Conservation (phyloP, 257 asterid genomes). For the Hygrophila difformis region DNA sequence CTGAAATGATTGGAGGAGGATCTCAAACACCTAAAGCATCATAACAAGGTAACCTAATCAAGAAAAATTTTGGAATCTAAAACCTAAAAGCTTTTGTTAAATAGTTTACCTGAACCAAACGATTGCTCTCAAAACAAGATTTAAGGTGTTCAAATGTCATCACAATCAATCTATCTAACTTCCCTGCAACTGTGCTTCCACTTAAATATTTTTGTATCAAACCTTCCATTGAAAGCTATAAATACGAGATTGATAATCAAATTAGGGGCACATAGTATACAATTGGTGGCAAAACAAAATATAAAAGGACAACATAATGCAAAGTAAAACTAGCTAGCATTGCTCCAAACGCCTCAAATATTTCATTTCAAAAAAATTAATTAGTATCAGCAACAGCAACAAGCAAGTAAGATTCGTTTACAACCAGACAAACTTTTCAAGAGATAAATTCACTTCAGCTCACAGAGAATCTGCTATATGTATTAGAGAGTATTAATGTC, state of each 20-base stretch:
- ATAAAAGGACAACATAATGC: too few species aligned
- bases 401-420: too few species aligned
- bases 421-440: too few species aligned
- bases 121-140: conserved; percentile 48
- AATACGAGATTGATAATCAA: conserved; percentile 12
- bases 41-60: conserved; percentile 16
- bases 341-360: too few species aligned
- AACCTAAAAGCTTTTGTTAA: background rate
- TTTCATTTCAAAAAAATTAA: too few species aligned
- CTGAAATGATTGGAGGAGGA: conserved; percentile 72
- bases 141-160: conserved; percentile 67
- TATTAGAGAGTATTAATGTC: too few species aligned
- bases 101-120: conserved; percentile 46
- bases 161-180: conserved; percentile 79
- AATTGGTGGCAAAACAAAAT: too few species aligned
- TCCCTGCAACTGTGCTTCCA: conserved; percentile 49
- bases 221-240: conserved; percentile 55
- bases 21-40: conserved; percentile 63
- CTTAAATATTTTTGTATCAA: conserved; percentile 42
- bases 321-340: too few species aligned
- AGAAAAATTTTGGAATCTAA: background rate
- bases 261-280: too few species aligned
- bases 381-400: too few species aligned
- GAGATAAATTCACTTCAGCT: too few species aligned
- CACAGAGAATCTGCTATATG: too few species aligned